phyloP scores from a whole-genome alignment of 805 yeast genomes.

The Groenewaldozyma tartarivorans region DNA sequence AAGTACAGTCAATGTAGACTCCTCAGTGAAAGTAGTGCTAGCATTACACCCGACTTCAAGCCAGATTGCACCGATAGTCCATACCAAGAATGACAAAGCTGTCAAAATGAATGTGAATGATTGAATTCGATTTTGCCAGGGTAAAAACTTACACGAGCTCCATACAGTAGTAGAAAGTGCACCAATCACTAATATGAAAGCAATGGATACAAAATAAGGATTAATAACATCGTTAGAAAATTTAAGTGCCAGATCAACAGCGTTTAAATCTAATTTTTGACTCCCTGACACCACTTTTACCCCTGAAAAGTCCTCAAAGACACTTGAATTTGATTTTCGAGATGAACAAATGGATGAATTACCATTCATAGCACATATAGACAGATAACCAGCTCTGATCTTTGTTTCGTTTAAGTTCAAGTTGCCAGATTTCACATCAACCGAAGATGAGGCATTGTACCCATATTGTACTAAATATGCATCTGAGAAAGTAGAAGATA shows the following conservation, averaged over 20 bases:
- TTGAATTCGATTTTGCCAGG: constrained; percentile 4
- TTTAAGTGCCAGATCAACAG: constrained; percentile 11
- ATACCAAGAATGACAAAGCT: constrained; percentile 10
- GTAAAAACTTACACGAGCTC: constrained; percentile 4
- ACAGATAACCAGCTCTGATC: constrained; percentile 14
- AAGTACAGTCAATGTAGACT: constrained; percentile 13
- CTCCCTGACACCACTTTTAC: not conserved
- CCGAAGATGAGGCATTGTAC: constrained; percentile 8
- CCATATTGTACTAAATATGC: constrained; percentile 13
- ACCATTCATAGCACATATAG: constrained; percentile 10
- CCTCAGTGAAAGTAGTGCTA: constrained; percentile 8
- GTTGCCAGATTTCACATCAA: not conserved
- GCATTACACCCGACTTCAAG: constrained; percentile 16
- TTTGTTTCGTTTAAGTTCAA: constrained; percentile 2
- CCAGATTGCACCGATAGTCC: constrained; percentile 20
- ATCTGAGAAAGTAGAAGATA: constrained; percentile 11
- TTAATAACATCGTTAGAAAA: constrained; percentile 15
- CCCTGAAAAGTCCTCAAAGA: constrained; percentile 1
- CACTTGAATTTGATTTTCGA: constrained; percentile 1
- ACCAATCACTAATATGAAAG: constrained; percentile 9
- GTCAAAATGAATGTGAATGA: constrained; percentile 1
- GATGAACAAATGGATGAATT: constrained; percentile 6
- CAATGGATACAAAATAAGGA: constrained; percentile 10
- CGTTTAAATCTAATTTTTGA: constrained; percentile 4
- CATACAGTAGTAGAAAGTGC: constrained; percentile 8